These are phyloP conservation scores for Apiospora rasikravindrae DNA, from an alignment of 2,329 filamentous ascomycete genomes.

Conservation along the genomic window DNA sequence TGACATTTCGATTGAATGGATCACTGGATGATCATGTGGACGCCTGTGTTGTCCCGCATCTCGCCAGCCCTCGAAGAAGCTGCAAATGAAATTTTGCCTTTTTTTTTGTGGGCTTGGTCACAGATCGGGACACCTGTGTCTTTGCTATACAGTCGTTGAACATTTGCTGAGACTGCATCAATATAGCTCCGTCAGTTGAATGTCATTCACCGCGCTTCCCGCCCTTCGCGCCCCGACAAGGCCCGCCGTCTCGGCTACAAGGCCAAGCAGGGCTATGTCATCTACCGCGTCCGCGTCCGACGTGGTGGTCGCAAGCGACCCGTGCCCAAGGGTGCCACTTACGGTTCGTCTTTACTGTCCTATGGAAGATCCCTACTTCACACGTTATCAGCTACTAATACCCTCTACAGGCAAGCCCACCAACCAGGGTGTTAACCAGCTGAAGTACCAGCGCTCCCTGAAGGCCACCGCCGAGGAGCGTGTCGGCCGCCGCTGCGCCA, in stretches of 20 bases:
- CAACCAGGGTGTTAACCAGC: slow-evolving; percentile 99
- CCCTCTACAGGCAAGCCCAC: slow-evolving; percentile 87
- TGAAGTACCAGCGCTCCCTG: slow-evolving; percentile 99
- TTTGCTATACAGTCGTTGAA: slow-evolving; percentile 99
- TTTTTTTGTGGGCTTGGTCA: slow-evolving; percentile 13
- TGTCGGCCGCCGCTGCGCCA: slow-evolving; percentile 98
- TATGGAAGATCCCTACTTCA: neutral
- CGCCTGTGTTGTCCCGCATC: slow-evolving; percentile 37
- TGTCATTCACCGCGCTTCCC: slow-evolving; percentile 98
- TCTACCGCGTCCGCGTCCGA: slow-evolving; percentile 98
- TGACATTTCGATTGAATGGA: slow-evolving; percentile 29
- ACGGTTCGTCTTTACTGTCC: slow-evolving; percentile 67
- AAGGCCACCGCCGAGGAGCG: slow-evolving; percentile 98
- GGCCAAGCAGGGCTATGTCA: slow-evolving; percentile 99
- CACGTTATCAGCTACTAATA: slow-evolving; percentile 25
- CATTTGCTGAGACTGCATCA: slow-evolving; percentile 99
- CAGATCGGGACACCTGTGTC: slow-evolving; percentile 40
- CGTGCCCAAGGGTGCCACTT: slow-evolving; percentile 96
- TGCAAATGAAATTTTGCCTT: neutral
- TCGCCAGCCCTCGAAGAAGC: neutral
- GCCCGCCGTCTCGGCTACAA: slow-evolving; percentile 99
- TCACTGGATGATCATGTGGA: slow-evolving; percentile 40
- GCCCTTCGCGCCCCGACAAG: slow-evolving; percentile 99
- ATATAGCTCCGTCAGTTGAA: slow-evolving; percentile 99
- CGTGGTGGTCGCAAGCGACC: slow-evolving; percentile 99